Percentiles rank a stretch among this genome's conserved stretches.
phyloP scores from a whole-genome alignment of 2,329 filamentous ascomycete species.

The Aureobasidium sp. region DNA sequence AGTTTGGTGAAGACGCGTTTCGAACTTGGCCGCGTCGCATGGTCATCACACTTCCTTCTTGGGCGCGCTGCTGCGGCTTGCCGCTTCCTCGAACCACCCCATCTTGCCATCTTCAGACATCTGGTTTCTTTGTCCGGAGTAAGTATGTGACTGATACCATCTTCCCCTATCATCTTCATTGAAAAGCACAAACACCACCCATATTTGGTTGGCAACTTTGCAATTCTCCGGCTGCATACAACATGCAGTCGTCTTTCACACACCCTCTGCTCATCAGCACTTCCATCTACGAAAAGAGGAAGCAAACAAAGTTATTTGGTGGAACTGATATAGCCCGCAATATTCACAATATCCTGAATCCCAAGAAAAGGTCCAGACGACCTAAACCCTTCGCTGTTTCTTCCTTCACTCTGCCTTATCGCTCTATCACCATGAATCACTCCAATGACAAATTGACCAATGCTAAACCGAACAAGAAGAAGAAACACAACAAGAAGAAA shows the following conservation, averaged over 20 bases:
- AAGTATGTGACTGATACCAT: background rate
- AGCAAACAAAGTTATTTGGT: background rate
- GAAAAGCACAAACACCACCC: background rate
- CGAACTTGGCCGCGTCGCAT: background rate
- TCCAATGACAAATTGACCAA: background rate
- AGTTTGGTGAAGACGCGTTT: conserved; percentile 4
- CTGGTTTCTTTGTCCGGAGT: background rate
- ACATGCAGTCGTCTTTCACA: background rate
- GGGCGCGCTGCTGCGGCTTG: background rate
- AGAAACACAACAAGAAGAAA: background rate
- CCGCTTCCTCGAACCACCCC: background rate
- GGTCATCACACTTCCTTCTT: conserved; percentile 2
- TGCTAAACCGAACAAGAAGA: background rate
- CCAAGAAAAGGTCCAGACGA: background rate
- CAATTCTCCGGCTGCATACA: background rate
- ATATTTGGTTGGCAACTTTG: background rate
- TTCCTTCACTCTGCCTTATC: background rate
- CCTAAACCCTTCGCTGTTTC: background rate
- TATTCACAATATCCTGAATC: background rate
- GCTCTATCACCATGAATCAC: background rate
- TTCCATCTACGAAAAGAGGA: background rate
- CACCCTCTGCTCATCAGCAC: background rate
- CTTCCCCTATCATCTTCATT: background rate
- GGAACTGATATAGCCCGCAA: background rate
- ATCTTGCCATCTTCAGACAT: background rate